phyloP scores from a whole-genome alignment of 176 grass and related monocot genomes.

The Juncus effusus region DNA sequence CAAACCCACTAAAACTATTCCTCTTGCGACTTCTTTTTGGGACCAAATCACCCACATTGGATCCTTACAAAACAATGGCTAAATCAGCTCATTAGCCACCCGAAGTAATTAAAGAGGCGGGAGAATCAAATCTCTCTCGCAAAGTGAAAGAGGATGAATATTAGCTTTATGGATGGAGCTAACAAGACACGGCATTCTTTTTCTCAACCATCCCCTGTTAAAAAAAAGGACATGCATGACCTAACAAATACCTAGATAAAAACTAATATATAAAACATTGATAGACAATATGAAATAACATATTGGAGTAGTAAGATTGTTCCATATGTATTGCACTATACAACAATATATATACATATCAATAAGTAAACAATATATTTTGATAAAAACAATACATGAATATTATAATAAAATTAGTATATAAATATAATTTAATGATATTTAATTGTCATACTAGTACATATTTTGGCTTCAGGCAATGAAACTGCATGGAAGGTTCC shows the following conservation, averaged over 20 bases:
- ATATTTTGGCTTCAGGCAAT: slow-evolving; percentile 26
- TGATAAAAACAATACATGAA: slow-evolving; percentile 5
- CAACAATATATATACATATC: not conserved
- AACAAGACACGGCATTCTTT: slow-evolving; percentile 42
- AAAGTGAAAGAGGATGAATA: slow-evolving; percentile 35
- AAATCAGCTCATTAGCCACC: slow-evolving; percentile 23
- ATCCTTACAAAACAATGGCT: slow-evolving; percentile 29
- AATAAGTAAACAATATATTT: slow-evolving; percentile 5
- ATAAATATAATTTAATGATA: not conserved
- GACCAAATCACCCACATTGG: slow-evolving; percentile 63
- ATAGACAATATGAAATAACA: not conserved
- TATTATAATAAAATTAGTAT: slow-evolving; percentile 8
- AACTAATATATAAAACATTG: not conserved
- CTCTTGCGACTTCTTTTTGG: slow-evolving; percentile 66
- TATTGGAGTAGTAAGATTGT: not conserved
- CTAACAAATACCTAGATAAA: not conserved
- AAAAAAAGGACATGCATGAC: slow-evolving; percentile 4
- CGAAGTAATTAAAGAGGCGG: not conserved
- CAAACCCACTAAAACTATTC: slow-evolving; percentile 62
- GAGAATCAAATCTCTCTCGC: slow-evolving; percentile 34
- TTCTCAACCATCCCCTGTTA: slow-evolving; percentile 7
- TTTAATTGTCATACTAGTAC: not conserved
- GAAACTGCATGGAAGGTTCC: slow-evolving; percentile 51
- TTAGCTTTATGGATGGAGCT: slow-evolving; percentile 31
- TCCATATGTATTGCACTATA: not conserved